Evolutionary conservation across 1,139 yeast genomes (phyloP), one percentile per base, ranked within the genome.

Genomic region (Meyerozyma guilliermondii): DNA sequence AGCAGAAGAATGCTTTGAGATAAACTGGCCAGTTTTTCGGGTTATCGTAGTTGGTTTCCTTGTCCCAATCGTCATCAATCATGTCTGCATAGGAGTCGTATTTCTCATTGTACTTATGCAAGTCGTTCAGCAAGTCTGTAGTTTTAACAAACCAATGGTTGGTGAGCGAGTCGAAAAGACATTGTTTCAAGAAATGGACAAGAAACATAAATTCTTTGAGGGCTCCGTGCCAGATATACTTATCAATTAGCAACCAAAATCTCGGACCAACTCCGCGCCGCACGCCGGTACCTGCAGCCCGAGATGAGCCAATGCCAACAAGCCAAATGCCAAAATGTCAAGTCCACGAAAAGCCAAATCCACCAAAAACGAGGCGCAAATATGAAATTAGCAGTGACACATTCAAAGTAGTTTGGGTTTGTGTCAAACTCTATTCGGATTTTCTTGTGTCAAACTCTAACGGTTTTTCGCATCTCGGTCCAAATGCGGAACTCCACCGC

Each of bases 1-100:
- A 8, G 23, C 33, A 27, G 20, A 44, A 33, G 23, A 40, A 34
- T 6, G 38, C 27, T 33, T 40, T 44, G 16, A 29, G 22, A 13
- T 8, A 8, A 22, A 42, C 17, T 1, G 43, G 39, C 47, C 47
- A 44, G 38, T 44, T 44, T 30, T 34, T 16, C 5, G 47, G 47
- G 37, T 42, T 42, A 10, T 42, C 43, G 28, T 26, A 6, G 13
- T 26, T 26, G 13, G 28, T 11, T 26, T 26, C 28, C 13, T n/a
- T 26, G 28, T 26, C 28, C 28, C 28, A 26, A 26, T 26, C 28
- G 13, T 26, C 28, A 13, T 26, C 28, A 26, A 26, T 26, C 28
- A 26, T 26, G 13, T 26, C 13, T 10, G 28, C 28, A 7, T 26
- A 26, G 5, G 28, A 11, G 11, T 26, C 28, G 11, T 26, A n/a